These are phyloP conservation scores for Chlorella sp. DNA, from an alignment of 139 green algal species.

Conservation along the genomic window DNA sequence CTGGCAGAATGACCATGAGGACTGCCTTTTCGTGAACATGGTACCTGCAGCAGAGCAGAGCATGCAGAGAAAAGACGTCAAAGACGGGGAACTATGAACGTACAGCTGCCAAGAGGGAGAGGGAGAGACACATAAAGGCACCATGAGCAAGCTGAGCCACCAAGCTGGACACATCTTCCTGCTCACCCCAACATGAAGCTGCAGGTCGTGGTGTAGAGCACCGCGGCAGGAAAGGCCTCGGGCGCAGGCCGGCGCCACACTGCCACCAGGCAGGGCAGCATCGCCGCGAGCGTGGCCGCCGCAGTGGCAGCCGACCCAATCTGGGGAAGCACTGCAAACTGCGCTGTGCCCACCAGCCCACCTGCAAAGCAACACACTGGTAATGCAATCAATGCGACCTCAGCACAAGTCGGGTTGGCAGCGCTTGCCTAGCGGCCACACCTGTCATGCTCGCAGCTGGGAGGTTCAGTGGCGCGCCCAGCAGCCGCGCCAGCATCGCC, in stretches of 20 bases:
- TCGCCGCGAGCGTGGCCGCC: constrained; percentile 55
- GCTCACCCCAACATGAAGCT: constrained; percentile 84
- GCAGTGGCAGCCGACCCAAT: constrained; percentile 48
- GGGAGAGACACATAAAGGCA: neutral
- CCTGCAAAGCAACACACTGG: constrained; percentile 25
- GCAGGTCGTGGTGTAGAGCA: constrained; percentile 66
- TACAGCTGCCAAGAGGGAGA: neutral
- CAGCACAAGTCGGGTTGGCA: neutral
- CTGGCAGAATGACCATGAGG: constrained; percentile 67
- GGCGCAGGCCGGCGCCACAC: constrained; percentile 52
- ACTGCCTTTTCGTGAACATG: constrained; percentile 98
- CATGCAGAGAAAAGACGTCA: neutral
- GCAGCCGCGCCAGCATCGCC: constrained; percentile 18
- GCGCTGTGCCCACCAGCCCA: constrained; percentile 72
- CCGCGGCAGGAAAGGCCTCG: constrained; percentile 26
- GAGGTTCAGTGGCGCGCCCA: constrained; percentile 12
- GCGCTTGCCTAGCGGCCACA: neutral
- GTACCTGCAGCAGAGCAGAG: constrained; percentile 75
- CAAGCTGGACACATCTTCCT: neutral
- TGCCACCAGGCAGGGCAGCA: constrained; percentile 66
- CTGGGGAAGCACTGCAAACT: constrained; percentile 82
- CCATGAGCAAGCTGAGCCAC: neutral
- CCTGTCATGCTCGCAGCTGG: constrained; percentile 61
- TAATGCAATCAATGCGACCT: neutral
- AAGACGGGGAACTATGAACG: neutral